Evolutionary conservation across 1,284 basidiomycete species (phyloP).

Genomic region (Heterobasidion annosum): DNA sequence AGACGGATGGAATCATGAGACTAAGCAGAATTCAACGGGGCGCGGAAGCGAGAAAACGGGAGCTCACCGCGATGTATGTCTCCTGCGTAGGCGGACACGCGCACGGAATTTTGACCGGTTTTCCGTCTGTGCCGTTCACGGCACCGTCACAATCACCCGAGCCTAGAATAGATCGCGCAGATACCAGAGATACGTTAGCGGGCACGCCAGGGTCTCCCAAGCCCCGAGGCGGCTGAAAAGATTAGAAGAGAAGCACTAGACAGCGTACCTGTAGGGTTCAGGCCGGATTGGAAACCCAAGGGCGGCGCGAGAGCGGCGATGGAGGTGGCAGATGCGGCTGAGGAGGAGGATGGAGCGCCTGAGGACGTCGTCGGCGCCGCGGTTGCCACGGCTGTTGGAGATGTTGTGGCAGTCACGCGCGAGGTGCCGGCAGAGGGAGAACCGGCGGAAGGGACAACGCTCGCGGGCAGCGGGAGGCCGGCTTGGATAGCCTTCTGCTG

Average conservation of each 20-base stretch:
- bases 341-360: neutral
- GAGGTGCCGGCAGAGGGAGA: neutral
- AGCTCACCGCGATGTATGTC: slow-evolving; percentile 21
- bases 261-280: neutral
- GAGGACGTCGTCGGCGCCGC: neutral
- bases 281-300: neutral
- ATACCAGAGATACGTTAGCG: neutral
- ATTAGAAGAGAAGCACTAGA: neutral
- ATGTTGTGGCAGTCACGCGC: neutral
- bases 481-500: neutral
- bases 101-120: slow-evolving; percentile 30
- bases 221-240: neutral
- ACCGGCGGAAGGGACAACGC: neutral
- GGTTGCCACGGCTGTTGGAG: neutral
- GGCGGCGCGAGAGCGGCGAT: slow-evolving; percentile 7
- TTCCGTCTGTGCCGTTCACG: slow-evolving; percentile 18
- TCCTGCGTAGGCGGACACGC: slow-evolving; percentile 26
- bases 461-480: neutral
- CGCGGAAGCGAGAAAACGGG: neutral
- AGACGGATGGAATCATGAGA: too few species aligned
- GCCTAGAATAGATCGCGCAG: slow-evolving; percentile 7
- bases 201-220: neutral
- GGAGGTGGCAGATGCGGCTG: neutral
- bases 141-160: slow-evolving; percentile 26
- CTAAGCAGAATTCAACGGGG: neutral